Evolutionary conservation across 768 basidiomycete species (phyloP).

Genomic region (Saitozyma podzolica): DNA sequence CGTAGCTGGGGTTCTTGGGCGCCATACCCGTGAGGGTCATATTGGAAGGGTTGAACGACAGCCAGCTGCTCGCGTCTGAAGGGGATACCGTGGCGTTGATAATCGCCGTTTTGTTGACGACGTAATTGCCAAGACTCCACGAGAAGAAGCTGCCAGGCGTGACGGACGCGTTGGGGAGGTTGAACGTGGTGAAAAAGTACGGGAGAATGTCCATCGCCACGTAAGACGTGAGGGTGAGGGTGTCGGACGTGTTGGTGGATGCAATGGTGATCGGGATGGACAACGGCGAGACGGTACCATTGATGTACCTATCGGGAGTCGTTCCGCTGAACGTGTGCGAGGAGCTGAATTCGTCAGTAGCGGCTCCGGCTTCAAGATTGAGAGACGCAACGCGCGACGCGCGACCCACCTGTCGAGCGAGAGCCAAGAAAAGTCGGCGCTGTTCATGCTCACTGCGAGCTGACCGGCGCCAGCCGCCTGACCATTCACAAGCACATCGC

Average conservation of each 20-base stretch:
- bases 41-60: conserved; percentile 36
- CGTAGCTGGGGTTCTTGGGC: conserved; percentile 27
- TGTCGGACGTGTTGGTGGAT: conserved; percentile 68
- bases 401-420: conserved; percentile 59
- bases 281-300: conserved; percentile 39
- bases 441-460: conserved; percentile 65
- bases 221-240: conserved; percentile 31
- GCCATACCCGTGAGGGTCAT: conserved; percentile 35
- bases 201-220: conserved; percentile 67
- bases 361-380: conserved; percentile 7
- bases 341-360: conserved; percentile 17
- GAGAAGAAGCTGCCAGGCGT: conserved; percentile 59
- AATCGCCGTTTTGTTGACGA: conserved; percentile 56
- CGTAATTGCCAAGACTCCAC: conserved; percentile 62
- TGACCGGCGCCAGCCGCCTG: conserved; percentile 62
- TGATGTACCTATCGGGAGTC: conserved; percentile 57
- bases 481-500: conserved; percentile 62
- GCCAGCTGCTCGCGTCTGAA: conserved; percentile 36
- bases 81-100: conserved; percentile 42
- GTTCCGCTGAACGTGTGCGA: conserved; percentile 60
- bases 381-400: not conserved
- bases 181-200: conserved; percentile 67
- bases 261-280: conserved; percentile 62
- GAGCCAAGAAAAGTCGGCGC: conserved; percentile 57
- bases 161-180: conserved; percentile 62